These are phyloP conservation scores for Penicillium soppii DNA, from an alignment of 495 filamentous ascomycete species.

Conservation along the genomic window DNA sequence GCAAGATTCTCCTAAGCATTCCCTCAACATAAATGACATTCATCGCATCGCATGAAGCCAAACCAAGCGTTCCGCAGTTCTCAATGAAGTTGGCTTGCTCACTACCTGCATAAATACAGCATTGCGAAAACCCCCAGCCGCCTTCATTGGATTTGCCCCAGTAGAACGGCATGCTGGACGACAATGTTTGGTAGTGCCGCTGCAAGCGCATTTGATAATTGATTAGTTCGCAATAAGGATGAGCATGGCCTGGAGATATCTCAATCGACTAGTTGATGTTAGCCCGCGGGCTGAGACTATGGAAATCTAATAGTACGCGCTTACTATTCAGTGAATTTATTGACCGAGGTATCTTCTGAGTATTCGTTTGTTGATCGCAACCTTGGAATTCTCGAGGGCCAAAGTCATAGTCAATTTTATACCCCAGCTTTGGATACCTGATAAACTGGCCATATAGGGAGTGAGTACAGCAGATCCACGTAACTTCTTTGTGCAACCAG, in stretches of 20 bases:
- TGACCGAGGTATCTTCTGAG: background rate
- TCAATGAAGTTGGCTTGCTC: constrained; percentile 15
- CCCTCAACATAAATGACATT: constrained; percentile 14
- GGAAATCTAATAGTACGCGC: no score
- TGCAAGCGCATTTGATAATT: constrained; percentile 6
- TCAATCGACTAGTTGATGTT: background rate
- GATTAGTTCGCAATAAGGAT: background rate
- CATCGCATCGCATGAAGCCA: constrained; percentile 20
- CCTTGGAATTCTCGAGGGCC: background rate
- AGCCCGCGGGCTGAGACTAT: no score
- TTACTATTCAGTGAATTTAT: no score
- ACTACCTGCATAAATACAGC: constrained; percentile 14
- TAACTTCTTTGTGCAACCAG: background rate
- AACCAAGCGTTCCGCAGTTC: constrained; percentile 7
- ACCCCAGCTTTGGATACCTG: background rate
- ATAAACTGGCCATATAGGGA: background rate
- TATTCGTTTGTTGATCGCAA: background rate
- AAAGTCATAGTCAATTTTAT: background rate
- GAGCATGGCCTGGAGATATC: background rate
- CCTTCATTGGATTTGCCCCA: constrained; percentile 9
- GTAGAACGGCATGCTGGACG: background rate
- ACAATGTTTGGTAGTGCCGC: background rate
- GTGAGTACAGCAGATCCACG: background rate
- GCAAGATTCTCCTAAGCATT: background rate
- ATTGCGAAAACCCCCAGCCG: constrained; percentile 16